Percentiles rank a stretch among this genome's conserved stretches.
Evolutionary conservation across 306 rosid species (phyloP).

Genomic region (Castanea crenata): DNA sequence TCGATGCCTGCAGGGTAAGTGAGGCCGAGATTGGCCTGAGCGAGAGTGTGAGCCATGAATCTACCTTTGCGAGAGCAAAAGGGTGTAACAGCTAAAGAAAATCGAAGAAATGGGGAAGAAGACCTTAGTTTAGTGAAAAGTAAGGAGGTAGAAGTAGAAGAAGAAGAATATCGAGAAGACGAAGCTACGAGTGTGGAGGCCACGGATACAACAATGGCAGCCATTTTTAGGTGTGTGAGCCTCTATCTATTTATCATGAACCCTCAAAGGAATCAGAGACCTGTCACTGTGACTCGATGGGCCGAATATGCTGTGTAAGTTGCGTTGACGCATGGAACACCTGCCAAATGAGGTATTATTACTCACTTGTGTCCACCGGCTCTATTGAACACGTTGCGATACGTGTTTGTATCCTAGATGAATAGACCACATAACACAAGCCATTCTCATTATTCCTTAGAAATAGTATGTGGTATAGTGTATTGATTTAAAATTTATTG

Average conservation of each 20-base stretch:
- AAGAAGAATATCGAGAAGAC: conserved; percentile 19
- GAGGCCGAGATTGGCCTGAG: conserved; percentile 87
- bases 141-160: conserved; percentile 36
- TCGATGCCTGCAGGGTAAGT: conserved; percentile 61
- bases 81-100: conserved; percentile 39
- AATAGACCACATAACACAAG: too few species aligned
- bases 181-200: conserved; percentile 37
- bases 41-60: conserved; percentile 75
- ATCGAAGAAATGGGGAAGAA: conserved; percentile 15
- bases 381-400: too few species aligned
- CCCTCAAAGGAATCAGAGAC: conserved; percentile 3
- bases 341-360: neutral
- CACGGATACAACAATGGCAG: conserved; percentile 46
- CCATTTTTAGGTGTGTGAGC: conserved; percentile 42
- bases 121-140: conserved; percentile 35
- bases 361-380: too few species aligned
- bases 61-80: conserved; percentile 35
- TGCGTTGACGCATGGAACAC: neutral
- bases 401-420: too few species aligned
- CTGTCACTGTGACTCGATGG: neutral
- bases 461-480: too few species aligned
- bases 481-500: too few species aligned
- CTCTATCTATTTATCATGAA: conserved; percentile 49
- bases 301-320: neutral
- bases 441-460: too few species aligned